phyloP scores from a whole-genome alignment of 148 eudicot genomes.

The Camellia sinensis region DNA sequence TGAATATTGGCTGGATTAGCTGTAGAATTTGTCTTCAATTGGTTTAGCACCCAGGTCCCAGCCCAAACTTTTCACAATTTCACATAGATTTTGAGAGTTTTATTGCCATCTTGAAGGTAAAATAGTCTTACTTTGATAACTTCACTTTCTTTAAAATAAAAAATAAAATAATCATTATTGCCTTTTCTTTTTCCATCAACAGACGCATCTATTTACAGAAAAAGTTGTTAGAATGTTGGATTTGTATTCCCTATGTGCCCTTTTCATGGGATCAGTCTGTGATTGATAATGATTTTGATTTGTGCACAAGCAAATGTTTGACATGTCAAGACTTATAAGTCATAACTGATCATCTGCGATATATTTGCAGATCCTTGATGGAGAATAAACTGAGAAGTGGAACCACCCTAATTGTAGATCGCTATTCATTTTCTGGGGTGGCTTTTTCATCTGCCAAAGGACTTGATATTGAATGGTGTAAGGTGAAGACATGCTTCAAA shows the following conservation, averaged over 20 bases:
- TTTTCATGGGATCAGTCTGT: not conserved
- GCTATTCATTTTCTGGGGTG: conserved; percentile 99
- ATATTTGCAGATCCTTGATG: conserved; percentile 62
- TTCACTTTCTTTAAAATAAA: too few relatives aligned
- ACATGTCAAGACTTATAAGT: not conserved
- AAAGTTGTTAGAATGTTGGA: not conserved
- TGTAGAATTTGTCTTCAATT: too few relatives aligned
- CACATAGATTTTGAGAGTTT: not conserved
- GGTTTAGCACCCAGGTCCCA: not conserved
- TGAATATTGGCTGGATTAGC: too few relatives aligned
- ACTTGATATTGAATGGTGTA: conserved; percentile 87
- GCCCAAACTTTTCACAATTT: not conserved
- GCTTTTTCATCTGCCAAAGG: conserved; percentile 98
- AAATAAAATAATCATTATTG: not conserved
- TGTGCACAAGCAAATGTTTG: conserved; percentile 22
- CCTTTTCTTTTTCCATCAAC: too few relatives aligned
- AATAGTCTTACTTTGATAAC: not conserved
- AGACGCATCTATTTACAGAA: not conserved
- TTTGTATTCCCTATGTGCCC: conserved; percentile 7
- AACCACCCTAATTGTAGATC: conserved; percentile 83
- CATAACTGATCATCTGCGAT: not conserved
- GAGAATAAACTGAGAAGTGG: conserved; percentile 79
- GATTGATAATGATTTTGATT: conserved; percentile 5
- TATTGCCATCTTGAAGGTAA: not conserved
- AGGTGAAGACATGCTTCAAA: conserved; percentile 43